A percentile compares a stretch with the other conserved stretches of the same genome.
Conservation (phyloP, 768 basidiomycete genomes). For the Leccinum variicolor region DNA sequence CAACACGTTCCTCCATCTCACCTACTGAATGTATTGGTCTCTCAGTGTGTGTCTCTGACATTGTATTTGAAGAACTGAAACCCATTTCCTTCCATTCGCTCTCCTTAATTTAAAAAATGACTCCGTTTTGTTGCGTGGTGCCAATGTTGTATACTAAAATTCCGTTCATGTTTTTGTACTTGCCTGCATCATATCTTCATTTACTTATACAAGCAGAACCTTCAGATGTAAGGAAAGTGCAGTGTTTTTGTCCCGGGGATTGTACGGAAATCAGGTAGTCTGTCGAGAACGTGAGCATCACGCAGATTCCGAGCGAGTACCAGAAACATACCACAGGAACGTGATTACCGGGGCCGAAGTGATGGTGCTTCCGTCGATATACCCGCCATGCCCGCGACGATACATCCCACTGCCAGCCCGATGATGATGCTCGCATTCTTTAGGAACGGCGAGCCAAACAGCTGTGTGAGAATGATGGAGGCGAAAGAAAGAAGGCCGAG, state of each 20-base stretch:
- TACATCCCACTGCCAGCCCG: conserved; percentile 75
- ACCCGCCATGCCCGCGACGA: conserved; percentile 79
- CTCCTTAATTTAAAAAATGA: not conserved
- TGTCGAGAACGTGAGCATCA: not conserved
- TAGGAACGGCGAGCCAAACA: conserved; percentile 86
- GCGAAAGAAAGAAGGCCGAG: conserved; percentile 83
- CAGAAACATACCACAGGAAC: conserved; percentile 58
- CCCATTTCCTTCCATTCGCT: not conserved
- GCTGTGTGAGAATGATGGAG: conserved; percentile 71
- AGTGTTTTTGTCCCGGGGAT: too few species aligned
- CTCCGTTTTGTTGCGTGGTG: not conserved
- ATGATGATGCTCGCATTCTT: conserved; percentile 78
- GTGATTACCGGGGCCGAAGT: conserved; percentile 71
- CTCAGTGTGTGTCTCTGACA: not conserved
- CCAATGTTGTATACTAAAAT: not conserved
- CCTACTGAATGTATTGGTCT: not conserved
- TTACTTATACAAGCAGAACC: too few species aligned
- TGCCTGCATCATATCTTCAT: not conserved
- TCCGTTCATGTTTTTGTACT: not conserved
- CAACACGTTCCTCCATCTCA: not conserved
- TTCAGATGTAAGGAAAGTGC: too few species aligned
- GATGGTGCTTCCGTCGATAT: conserved; percentile 67
- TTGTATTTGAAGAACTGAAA: not conserved
- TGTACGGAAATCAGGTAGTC: too few species aligned
- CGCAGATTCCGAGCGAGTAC: not conserved